Base-by-base conservation (phyloP, 2,329 filamentous ascomycete genomes). In the Aureobasidium musti region DNA sequence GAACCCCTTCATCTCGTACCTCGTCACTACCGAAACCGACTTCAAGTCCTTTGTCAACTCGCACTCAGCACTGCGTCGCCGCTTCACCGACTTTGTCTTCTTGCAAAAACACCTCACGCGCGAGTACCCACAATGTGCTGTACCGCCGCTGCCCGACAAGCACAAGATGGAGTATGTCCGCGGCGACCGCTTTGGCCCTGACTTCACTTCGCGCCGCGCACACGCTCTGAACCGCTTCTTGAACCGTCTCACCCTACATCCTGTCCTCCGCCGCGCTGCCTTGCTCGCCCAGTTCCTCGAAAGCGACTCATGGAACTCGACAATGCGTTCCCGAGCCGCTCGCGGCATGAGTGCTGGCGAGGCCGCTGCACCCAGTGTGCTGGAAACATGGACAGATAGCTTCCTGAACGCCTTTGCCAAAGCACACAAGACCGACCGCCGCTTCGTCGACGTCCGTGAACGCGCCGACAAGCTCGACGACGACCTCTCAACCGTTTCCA, bases 161-260 rank as follows among this genome's bases (percentile, higher is more conserved):
- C 94, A 98, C 83, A 96, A 96, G 80, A 97, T 99, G 91, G 92
- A 97, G 75, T 98, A 98, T 76, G 95, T 98, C 61, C 91, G 93
- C 41, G 95, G 95, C 72, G 94, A 98, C 81, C 90, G 95, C 69
- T 99, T 99, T 78, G 92, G 93, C 10, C 80, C 89, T 59, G 95
- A 98, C 79, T 99, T 99, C 77, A 99, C 92, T 39, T 84, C 87
- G 53, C 89, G 95, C 39, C 88, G 95, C 71, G 92, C 92, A 60
- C 90, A 93, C 82, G 97, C 93, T 3, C 84, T 99, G 63, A 89
- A 96, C 78, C 90, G 95, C 63, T 99, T 99, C 77, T 84, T 99
- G 53, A 87, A 89, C 74, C 90, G 95, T 5, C 82, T 97, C 66
- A 88, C 93, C 3, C 83, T 97, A 52, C 95, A 99, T 74, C 95